Evolutionary conservation across 805 yeast genomes (phyloP).

Genomic region (Metschnikowia similis): DNA sequence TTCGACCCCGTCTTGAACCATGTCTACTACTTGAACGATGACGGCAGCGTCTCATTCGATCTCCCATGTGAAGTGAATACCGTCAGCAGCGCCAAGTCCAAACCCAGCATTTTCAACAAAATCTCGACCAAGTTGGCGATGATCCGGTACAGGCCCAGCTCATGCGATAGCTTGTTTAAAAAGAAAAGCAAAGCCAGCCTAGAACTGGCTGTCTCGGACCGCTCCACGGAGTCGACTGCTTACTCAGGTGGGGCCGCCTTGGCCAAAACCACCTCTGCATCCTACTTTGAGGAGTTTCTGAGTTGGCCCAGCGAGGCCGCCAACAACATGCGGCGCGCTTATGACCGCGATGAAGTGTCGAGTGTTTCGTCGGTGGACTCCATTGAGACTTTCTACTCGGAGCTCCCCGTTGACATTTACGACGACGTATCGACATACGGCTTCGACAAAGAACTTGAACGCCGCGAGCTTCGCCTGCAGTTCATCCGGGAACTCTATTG

Average conservation of each 20-base stretch:
- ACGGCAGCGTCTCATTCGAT: conserved; percentile 16
- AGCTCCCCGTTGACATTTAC: conserved; percentile 13
- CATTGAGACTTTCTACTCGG: conserved; percentile 22
- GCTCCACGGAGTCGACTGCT: background rate
- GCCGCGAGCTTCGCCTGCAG: conserved; percentile 36
- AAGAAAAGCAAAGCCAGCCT: background rate
- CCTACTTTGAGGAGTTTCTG: background rate
- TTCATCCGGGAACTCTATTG: conserved; percentile 30
- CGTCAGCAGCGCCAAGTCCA: background rate
- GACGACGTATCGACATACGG: conserved; percentile 14
- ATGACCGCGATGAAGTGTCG: conserved; percentile 16
- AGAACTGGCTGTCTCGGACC: background rate
- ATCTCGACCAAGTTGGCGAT: conserved; percentile 12
- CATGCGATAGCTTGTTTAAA: background rate
- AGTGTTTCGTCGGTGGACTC: conserved; percentile 22
- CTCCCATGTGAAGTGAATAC: conserved; percentile 18
- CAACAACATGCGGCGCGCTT: conserved; percentile 16
- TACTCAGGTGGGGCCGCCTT: background rate
- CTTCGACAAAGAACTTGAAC: conserved; percentile 29
- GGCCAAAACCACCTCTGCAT: background rate
- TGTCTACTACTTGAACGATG: conserved; percentile 13
- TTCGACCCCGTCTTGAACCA: conserved; percentile 15
- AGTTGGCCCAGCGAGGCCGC: background rate
- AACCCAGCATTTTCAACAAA: conserved; percentile 6
- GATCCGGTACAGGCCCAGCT: conserved; percentile 8